Conservation (phyloP, 1,284 basidiomycete species). For the Vanrija humicola region DNA sequence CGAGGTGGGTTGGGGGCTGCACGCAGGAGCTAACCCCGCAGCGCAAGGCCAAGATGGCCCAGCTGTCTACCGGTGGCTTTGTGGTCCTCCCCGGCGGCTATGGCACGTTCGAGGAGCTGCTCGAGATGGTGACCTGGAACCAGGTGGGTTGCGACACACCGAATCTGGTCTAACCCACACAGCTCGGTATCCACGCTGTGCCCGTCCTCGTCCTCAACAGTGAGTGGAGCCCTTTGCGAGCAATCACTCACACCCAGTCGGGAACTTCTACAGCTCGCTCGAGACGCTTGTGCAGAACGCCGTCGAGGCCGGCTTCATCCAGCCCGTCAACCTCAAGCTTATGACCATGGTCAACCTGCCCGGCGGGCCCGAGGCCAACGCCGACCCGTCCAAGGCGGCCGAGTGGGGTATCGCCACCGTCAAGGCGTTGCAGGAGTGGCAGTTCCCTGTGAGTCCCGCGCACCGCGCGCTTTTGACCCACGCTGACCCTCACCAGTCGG, state of each 20-base stretch:
- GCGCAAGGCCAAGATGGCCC: conserved; percentile 83
- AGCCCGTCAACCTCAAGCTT: conserved; percentile 57
- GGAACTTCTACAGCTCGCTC: conserved; percentile 74
- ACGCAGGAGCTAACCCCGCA: conserved; percentile 8
- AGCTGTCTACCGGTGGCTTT: conserved; percentile 66
- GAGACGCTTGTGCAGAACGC: conserved; percentile 65
- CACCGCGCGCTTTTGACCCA: not conserved
- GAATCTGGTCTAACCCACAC: conserved; percentile 51
- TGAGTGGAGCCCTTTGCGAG: conserved; percentile 12
- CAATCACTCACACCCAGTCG: conserved; percentile 50
- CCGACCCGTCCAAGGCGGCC: conserved; percentile 52
- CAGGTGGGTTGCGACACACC: conserved; percentile 29
- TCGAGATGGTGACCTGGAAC: conserved; percentile 86
- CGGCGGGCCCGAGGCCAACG: conserved; percentile 52
- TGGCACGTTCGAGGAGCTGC: conserved; percentile 87
- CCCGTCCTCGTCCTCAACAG: conserved; percentile 75
- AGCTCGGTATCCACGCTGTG: conserved; percentile 76
- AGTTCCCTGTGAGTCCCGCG: conserved; percentile 32
- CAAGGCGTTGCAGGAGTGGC: conserved; percentile 63
- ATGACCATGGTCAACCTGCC: conserved; percentile 71
- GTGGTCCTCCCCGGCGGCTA: conserved; percentile 84
- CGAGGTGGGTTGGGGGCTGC: conserved; percentile 51
- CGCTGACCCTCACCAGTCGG: conserved; percentile 22
- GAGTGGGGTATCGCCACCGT: conserved; percentile 75
- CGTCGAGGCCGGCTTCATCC: conserved; percentile 71